Evolutionary conservation across 2,329 filamentous ascomycete species (phyloP).

Genomic region (Blumeriella jaapii): DNA sequence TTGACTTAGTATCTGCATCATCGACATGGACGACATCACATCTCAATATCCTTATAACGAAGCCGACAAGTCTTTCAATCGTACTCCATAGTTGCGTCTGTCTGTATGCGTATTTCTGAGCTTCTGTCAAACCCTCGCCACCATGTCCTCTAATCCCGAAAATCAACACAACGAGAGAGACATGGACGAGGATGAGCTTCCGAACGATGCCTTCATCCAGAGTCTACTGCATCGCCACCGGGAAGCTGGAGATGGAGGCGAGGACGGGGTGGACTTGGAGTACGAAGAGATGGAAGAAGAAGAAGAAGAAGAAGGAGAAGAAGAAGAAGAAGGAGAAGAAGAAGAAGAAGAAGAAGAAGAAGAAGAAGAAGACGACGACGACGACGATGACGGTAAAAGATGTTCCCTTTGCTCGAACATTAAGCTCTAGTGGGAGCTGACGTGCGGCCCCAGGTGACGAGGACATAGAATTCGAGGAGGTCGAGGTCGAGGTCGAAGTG

Average conservation of each 20-base stretch:
- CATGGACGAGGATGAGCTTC: conserved; percentile 3
- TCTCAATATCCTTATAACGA: no score
- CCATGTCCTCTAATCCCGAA: neutral
- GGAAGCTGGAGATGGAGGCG: neutral
- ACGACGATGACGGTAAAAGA: neutral
- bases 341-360: conserved; percentile 2
- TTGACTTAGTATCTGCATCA: no score
- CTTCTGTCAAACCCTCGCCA: no score
- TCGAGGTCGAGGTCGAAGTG: conserved; percentile 9
- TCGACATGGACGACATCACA: no score
- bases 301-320: neutral
- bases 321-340: neutral
- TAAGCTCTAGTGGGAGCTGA: no score
- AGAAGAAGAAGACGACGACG: neutral
- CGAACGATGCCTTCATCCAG: conserved; percentile 5
- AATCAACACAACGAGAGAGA: neutral
- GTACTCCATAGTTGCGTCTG: no score
- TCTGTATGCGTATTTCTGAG: no score
- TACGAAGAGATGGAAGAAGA: neutral
- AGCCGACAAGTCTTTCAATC: no score
- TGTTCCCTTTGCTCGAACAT: no score
- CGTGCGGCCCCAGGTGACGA: conserved; percentile 16
- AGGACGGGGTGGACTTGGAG: neutral
- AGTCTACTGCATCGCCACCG: neutral
- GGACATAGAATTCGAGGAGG: conserved; percentile 8